Percentiles rank a stretch among this genome's conserved stretches.
phyloP scores from a whole-genome alignment of 805 yeast species.

The Hanseniaspora taiwanica region DNA sequence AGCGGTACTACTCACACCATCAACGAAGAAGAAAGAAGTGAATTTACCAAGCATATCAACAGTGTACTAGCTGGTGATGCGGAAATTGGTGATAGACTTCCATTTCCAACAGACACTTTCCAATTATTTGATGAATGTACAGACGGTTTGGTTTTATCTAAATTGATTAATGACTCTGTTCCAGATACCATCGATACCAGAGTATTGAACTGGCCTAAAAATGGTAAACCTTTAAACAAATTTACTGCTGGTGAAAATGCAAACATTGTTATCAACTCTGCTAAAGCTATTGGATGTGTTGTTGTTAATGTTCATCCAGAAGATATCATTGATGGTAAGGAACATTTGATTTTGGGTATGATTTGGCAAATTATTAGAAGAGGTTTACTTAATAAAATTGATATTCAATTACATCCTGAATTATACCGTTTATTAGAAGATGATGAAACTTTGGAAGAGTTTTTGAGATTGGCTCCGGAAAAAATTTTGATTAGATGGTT shows the following conservation, averaged over 20 bases:
- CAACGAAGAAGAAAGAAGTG: conserved; percentile 91
- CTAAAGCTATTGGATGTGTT: conserved; percentile 96
- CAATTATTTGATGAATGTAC: conserved; percentile 94
- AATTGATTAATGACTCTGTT: conserved; percentile 91
- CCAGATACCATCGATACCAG: conserved; percentile 98
- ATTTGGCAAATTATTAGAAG: conserved; percentile 97
- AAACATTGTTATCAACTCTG: conserved; percentile 93
- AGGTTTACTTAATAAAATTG: conserved; percentile 88
- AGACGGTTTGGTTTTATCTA: conserved; percentile 87
- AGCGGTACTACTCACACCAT: conserved; percentile 92
- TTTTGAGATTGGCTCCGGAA: conserved; percentile 93
- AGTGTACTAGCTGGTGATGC: conserved; percentile 80
- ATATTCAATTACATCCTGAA: conserved; percentile 92
- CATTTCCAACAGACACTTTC: conserved; percentile 86
- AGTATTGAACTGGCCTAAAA: conserved; percentile 80
- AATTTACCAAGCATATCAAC: conserved; percentile 92
- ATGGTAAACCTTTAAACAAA: conserved; percentile 70
- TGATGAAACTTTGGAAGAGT: conserved; percentile 94
- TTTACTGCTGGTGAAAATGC: conserved; percentile 96
- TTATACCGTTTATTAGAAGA: conserved; percentile 87
- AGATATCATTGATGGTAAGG: conserved; percentile 88
- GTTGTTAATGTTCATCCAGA: conserved; percentile 96
- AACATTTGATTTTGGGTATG: conserved; percentile 79
- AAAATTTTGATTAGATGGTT: conserved; percentile 95
- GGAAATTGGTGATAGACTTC: conserved; percentile 72